Evolutionary conservation across 257 asterid species (phyloP), one percentile per base, ranked within the genome.

Genomic region (Solanum sejunctum): DNA sequence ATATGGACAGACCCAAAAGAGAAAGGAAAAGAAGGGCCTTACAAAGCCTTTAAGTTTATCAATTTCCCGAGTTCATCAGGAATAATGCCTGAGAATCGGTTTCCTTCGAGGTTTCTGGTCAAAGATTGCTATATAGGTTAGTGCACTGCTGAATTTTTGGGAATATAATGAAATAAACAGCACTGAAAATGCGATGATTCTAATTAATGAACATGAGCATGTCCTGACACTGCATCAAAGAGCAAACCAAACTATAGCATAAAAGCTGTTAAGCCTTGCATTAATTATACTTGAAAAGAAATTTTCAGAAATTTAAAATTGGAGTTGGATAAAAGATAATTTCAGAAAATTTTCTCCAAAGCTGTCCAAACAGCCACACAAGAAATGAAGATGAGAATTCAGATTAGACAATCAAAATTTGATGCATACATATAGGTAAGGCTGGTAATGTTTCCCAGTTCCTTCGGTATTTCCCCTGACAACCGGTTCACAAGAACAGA

Each of bases 401-500:
- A 52, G 47, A 78, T 78, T 3, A 78, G 47, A 52, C 55, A 84
- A 80, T 79, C 51, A 84, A 70, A 86, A 86, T 41, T 49, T 52
- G 84, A 86, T 84, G 86, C 98, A 52, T 93, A 96, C 99, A 96
- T 85, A 91, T 93, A 95, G 45, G 91, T 92, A 87, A 96, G 99
- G 92, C 85, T 92, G 83, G 95, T 86, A 83, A 96, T 84, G 87
- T 89, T 91, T 80, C 93, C 97, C 87, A 96, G 84, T 52, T 89
- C 91, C 87, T 85, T 89, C 6, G 98, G 99, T 88, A 96, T 91
- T 84, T 86, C 93, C 82, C 99, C 99, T 13, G 99, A 93, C 87
- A 96, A 89, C 84, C 93, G 96, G 88, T 96, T 96, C 82, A 92
- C 99, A 86, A 96, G 95, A 82, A 96, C 91, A 73, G 98, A 93